Base-by-base conservation (phyloP, 176 grass and related monocot genomes). In the Alloteropsis semialata region DNA sequence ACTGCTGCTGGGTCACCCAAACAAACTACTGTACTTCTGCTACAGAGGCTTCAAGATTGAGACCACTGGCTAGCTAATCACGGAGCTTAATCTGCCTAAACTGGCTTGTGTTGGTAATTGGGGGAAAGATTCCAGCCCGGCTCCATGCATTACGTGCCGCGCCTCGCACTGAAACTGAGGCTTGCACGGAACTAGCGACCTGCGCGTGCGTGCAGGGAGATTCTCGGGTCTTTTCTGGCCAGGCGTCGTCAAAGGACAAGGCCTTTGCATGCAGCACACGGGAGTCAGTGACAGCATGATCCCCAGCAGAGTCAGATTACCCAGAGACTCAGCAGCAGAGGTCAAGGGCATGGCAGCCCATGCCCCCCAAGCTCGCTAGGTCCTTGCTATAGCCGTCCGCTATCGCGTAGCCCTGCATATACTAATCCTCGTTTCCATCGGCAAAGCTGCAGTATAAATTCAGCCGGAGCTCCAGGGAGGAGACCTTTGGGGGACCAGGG, bases 321-420 rank as follows among this genome's bases (percentile, higher is more conserved):
- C 46, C 76, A 5, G 81, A 88, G 63, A 1, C 51, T 72, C 77
- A n/a, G n/a, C n/a, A n/a, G n/a, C n/a, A 65, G 61, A 65, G 43
- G 68, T 69, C 72, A 81, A 29, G 29, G 73, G 17, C 73, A 89
- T 77, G 82, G 78, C 88, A 24, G 41, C 84, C 88, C 88, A 79
- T 90, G 74, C 79, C 76, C 79, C 76, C 5, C 34, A 58, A 45
- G 36, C 60, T 2, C n/a, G n/a, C 37, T 53, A 80, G 30, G 8
- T n/a, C 61, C 30, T 10, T 55, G 25, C 24, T 16, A 24, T 3
- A 44, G 32, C 62, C 42, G 24, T 27, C 64, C 19, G 43, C 33
- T 29, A 44, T 14, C 21, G 12, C 55, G 36, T 0, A 22, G n/a
- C 37, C 19, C 38, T 29, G 64, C 44, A 53, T 78, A 74, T 80